Percentiles rank a stretch among this genome's conserved stretches.
These are phyloP conservation scores for Diddensiella transvaalensis DNA, from an alignment of 805 yeast genomes.

Conservation along the genomic window DNA sequence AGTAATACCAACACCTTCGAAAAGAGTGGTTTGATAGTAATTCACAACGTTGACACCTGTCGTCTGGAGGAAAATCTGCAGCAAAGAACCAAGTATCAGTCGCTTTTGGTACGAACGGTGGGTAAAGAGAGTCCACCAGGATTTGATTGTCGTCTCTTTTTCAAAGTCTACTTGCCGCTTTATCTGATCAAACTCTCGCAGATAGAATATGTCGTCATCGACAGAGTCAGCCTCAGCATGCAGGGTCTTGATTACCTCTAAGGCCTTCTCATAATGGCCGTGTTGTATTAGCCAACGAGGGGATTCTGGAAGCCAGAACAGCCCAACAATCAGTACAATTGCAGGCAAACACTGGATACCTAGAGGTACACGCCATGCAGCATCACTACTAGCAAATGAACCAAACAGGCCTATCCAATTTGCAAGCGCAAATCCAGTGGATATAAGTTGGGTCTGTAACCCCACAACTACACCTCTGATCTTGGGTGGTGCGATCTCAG, in stretches of 20 bases:
- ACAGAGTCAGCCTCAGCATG: slow-evolving; percentile 1
- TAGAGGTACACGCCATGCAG: slow-evolving; percentile 68
- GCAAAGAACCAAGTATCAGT: neutral
- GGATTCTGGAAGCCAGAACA: slow-evolving; percentile 6
- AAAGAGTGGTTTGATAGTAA: neutral
- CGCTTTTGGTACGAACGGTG: neutral
- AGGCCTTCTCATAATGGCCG: slow-evolving; percentile 7
- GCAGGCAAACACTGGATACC: slow-evolving; percentile 64
- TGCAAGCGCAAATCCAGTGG: neutral
- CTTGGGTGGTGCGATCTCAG: slow-evolving; percentile 49
- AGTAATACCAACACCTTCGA: neutral
- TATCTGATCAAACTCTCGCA: slow-evolving; percentile 4
- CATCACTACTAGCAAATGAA: slow-evolving; percentile 39
- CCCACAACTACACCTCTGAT: slow-evolving; percentile 30
- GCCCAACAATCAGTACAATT: neutral
- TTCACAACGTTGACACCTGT: slow-evolving; percentile 1
- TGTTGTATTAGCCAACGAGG: slow-evolving; percentile 10
- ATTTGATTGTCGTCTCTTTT: neutral
- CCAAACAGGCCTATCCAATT: slow-evolving; percentile 63
- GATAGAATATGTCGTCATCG: neutral
- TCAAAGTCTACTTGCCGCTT: slow-evolving; percentile 3
- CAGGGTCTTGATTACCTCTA: slow-evolving; percentile 1
- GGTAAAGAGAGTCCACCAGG: neutral
- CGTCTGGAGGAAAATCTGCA: neutral
- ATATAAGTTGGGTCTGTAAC: neutral